These are phyloP conservation scores for Aspergillus melleus DNA, from an alignment of 2,329 filamentous ascomycete genomes.

Conservation along the genomic window DNA sequence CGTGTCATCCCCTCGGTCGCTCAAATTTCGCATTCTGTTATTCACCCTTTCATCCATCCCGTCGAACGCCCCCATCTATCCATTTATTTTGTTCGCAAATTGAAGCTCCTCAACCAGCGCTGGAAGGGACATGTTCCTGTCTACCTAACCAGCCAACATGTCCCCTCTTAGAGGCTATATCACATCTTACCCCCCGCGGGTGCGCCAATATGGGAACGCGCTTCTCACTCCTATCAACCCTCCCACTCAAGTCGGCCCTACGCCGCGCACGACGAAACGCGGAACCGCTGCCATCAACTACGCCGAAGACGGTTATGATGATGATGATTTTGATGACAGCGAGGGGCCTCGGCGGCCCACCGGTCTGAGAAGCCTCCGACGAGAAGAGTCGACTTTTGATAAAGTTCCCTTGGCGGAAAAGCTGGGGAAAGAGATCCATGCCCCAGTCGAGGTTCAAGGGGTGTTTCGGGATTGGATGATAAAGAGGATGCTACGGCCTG, in stretches of 20 bases:
- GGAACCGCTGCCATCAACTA: slow-evolving; percentile 97
- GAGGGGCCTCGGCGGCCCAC: slow-evolving; percentile 72
- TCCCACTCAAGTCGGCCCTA: slow-evolving; percentile 63
- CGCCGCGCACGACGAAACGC: slow-evolving; percentile 88
- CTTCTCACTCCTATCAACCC: slow-evolving; percentile 82
- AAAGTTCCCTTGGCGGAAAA: slow-evolving; percentile 69
- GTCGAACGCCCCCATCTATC: slow-evolving; percentile 13
- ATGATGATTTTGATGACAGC: slow-evolving; percentile 61
- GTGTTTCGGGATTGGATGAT: slow-evolving; percentile 97
- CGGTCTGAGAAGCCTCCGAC: slow-evolving; percentile 77
- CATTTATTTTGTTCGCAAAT: slow-evolving; percentile 19
- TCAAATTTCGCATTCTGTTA: not conserved
- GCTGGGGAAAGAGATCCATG: slow-evolving; percentile 76
- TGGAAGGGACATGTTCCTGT: slow-evolving; percentile 38
- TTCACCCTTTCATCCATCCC: slow-evolving; percentile 2
- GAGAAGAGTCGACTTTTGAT: slow-evolving; percentile 68
- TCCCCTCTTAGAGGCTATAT: slow-evolving; percentile 80
- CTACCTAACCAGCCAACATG: slow-evolving; percentile 41
- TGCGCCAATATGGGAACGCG: slow-evolving; percentile 89
- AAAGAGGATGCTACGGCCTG: slow-evolving; percentile 57
- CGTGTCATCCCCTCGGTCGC: not conserved
- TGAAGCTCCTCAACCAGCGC: slow-evolving; percentile 16
- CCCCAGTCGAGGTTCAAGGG: slow-evolving; percentile 80
- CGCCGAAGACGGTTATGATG: slow-evolving; percentile 92
- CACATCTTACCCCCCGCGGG: slow-evolving; percentile 85